Evolutionary conservation across 495 filamentous ascomycete species (phyloP).

Genomic region (Talaromyces stipitatus): DNA sequence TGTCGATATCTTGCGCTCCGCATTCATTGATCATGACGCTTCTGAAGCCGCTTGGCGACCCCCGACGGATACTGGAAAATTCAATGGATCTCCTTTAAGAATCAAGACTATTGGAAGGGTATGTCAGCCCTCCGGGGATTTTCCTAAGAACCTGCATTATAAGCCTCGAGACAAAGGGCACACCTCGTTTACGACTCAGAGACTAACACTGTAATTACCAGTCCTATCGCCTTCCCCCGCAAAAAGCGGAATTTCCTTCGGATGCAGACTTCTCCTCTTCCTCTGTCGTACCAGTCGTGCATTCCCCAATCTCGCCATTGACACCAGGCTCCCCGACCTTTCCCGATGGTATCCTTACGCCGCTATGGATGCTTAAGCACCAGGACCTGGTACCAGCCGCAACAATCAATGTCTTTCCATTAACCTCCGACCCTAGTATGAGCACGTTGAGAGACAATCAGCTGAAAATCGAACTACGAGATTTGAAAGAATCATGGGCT

Average conservation of each 20-base stretch:
- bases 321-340: constrained; percentile 72
- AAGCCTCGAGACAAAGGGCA: neutral
- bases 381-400: constrained; percentile 71
- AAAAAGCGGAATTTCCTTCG: constrained; percentile 54
- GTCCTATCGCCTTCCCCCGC: constrained; percentile 53
- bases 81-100: constrained; percentile 39
- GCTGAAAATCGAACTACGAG: constrained; percentile 80
- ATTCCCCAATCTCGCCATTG: constrained; percentile 84
- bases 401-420: constrained; percentile 66
- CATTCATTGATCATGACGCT: constrained; percentile 59
- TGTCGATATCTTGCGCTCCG: constrained; percentile 58
- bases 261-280: constrained; percentile 36
- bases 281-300: constrained; percentile 46
- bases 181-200: no score
- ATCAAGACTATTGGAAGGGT: constrained; percentile 74
- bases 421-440: constrained; percentile 60
- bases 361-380: constrained; percentile 78
- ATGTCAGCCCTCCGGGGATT: constrained; percentile 25
- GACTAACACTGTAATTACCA: constrained; percentile 23
- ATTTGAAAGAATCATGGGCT: constrained; percentile 54
- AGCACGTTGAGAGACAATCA: constrained; percentile 74
- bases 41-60: constrained; percentile 53
- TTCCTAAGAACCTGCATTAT: neutral
- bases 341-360: constrained; percentile 78
- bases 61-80: constrained; percentile 27